Conservation (phyloP, 169 alveolate genomes). For the Cyclospora cayetanensis region DNA sequence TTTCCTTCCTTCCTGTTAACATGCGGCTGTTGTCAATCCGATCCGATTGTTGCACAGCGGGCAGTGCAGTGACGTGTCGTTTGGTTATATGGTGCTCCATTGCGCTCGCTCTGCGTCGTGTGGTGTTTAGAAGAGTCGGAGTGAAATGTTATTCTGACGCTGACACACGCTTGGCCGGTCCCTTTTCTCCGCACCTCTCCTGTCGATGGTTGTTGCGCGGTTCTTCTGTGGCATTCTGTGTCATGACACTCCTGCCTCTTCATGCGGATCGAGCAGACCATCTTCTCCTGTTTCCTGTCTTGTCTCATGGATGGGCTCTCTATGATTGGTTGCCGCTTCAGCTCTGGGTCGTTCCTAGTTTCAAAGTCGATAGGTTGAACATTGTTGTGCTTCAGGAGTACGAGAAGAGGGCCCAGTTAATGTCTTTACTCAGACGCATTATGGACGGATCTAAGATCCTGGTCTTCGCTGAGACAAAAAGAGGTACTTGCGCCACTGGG, state of each 20-base stretch:
- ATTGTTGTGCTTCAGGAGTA: slow-evolving; percentile 78
- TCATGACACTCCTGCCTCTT: neutral
- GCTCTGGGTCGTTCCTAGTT: neutral
- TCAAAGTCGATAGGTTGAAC: neutral
- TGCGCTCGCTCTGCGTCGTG: too few species aligned
- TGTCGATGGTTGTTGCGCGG: too few species aligned
- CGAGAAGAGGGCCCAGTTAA: slow-evolving; percentile 77
- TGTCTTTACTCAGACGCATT: slow-evolving; percentile 78
- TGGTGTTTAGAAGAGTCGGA: too few species aligned
- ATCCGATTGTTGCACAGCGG: too few species aligned
- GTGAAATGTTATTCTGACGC: too few species aligned
- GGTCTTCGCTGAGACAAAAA: slow-evolving; percentile 91
- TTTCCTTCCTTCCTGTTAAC: too few species aligned
- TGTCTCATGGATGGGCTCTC: neutral
- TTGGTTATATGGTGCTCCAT: too few species aligned
- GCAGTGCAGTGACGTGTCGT: too few species aligned
- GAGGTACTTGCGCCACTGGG: slow-evolving; percentile 71
- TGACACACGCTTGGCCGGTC: too few species aligned
- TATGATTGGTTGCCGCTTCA: neutral
- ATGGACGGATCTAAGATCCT: slow-evolving; percentile 88
- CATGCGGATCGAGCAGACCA: neutral
- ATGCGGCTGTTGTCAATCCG: too few species aligned
- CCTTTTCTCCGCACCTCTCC: too few species aligned
- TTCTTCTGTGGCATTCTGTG: too few species aligned
- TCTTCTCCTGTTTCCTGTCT: neutral